Evolutionary conservation across 768 basidiomycete genomes (phyloP).

Genomic region (Kwoniella heveanensis): DNA sequence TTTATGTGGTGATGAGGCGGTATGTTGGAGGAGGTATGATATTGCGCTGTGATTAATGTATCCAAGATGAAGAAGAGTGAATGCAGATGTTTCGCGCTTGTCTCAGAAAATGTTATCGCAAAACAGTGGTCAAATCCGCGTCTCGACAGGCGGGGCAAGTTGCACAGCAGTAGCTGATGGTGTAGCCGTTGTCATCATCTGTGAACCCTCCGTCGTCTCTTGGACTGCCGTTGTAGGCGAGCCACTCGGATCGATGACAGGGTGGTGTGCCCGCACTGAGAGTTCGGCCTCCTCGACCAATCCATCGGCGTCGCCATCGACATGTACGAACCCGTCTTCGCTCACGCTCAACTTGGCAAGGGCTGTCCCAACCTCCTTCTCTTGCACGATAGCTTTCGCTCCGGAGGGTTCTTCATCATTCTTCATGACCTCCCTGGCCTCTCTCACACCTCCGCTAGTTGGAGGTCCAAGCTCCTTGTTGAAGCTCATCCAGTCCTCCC

Average conservation of each 20-base stretch:
- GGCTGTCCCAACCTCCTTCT: not conserved
- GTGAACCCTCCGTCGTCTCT: not conserved
- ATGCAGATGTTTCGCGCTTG: not conserved
- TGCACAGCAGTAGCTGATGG: not conserved
- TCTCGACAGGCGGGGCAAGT: not conserved
- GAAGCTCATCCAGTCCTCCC: constrained; percentile 38
- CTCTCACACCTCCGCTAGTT: constrained; percentile 8
- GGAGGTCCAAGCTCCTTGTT: constrained; percentile 5
- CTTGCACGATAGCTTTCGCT: not conserved
- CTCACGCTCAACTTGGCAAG: not conserved
- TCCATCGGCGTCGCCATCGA: not conserved
- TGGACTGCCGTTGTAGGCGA: not conserved
- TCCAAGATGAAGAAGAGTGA: not conserved
- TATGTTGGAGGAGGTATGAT: too few relatives aligned
- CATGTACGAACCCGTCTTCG: not conserved
- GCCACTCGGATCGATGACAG: not conserved
- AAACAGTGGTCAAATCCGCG: not conserved
- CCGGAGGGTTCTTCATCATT: not conserved
- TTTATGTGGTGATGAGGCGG: too few relatives aligned
- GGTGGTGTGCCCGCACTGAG: too few relatives aligned
- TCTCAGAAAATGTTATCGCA: not conserved
- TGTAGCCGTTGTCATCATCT: too few relatives aligned
- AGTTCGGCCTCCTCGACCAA: too few relatives aligned
- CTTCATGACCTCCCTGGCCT: constrained; percentile 3
- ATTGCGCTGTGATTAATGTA: too few relatives aligned